These are phyloP conservation scores for Ogataea methanolica DNA, from an alignment of 805 yeast species.

Conservation along the genomic window DNA sequence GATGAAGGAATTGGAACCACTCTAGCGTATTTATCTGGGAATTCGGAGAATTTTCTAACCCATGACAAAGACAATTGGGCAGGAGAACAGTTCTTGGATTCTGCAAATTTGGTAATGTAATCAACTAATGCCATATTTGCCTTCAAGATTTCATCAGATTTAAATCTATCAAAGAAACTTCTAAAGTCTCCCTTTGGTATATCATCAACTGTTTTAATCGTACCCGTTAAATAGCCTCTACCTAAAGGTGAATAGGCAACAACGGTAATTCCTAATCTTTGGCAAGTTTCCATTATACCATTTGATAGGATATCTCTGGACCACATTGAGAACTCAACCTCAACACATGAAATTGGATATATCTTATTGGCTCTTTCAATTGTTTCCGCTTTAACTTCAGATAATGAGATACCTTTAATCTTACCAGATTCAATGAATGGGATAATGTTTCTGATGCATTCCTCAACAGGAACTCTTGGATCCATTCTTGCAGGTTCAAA, in stretches of 20 bases:
- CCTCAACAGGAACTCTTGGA: constrained; percentile 48
- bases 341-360: constrained; percentile 62
- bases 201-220: constrained; percentile 39
- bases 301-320: constrained; percentile 53
- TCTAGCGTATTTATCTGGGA: constrained; percentile 36
- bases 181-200: constrained; percentile 57
- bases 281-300: constrained; percentile 59
- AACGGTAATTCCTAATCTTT: constrained; percentile 58
- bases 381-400: constrained; percentile 65
- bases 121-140: constrained; percentile 49
- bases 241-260: constrained; percentile 83
- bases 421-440: constrained; percentile 59
- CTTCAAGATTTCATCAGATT: constrained; percentile 44
- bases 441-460: constrained; percentile 50
- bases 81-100: constrained; percentile 41
- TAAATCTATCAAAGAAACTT: constrained; percentile 48
- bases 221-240: constrained; percentile 72
- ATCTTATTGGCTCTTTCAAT: constrained; percentile 54
- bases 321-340: constrained; percentile 74
- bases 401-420: constrained; percentile 66
- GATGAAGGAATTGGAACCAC: constrained; percentile 82
- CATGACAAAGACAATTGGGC: constrained; percentile 74
- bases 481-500: constrained; percentile 76
- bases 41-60: constrained; percentile 43
- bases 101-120: constrained; percentile 46